These are phyloP conservation scores for Mycothermus thermophilus DNA, from an alignment of 495 filamentous ascomycete genomes.

Conservation along the genomic window DNA sequence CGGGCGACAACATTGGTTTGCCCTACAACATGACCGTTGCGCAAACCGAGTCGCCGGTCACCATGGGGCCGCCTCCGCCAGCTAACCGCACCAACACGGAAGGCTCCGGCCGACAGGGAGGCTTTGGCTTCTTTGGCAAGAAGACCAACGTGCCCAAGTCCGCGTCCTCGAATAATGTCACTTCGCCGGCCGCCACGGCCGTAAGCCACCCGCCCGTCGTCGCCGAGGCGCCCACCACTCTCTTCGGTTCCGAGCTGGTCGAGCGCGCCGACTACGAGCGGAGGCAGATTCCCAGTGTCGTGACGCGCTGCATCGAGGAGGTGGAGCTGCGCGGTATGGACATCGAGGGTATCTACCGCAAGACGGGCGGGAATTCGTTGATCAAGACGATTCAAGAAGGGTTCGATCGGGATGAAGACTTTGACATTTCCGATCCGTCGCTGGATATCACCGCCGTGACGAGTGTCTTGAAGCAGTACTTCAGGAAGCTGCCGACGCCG, in stretches of 20 bases:
- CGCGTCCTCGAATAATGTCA: slow-evolving; percentile 41
- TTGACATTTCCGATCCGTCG: slow-evolving; percentile 82
- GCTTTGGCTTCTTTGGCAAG: slow-evolving; percentile 64
- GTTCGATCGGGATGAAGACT: slow-evolving; percentile 73
- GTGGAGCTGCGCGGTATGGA: slow-evolving; percentile 97
- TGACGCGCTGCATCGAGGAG: slow-evolving; percentile 92
- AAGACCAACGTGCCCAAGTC: slow-evolving; percentile 30
- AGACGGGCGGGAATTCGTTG: slow-evolving; percentile 79
- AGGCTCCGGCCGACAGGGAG: slow-evolving; percentile 40
- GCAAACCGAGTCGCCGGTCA: slow-evolving; percentile 32
- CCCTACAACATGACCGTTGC: slow-evolving; percentile 47
- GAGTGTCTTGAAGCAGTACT: slow-evolving; percentile 92
- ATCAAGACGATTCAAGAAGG: slow-evolving; percentile 78
- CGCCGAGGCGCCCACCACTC: slow-evolving; percentile 43
- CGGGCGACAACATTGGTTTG: slow-evolving; percentile 43
- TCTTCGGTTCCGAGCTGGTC: slow-evolving; percentile 86
- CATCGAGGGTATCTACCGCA: slow-evolving; percentile 94
- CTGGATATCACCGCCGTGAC: slow-evolving; percentile 96
- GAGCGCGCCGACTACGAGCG: slow-evolving; percentile 81
- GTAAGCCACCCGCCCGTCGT: slow-evolving; percentile 28
- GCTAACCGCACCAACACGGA: slow-evolving; percentile 30
- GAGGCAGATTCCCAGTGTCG: slow-evolving; percentile 74
- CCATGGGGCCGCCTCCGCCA: slow-evolving; percentile 10
- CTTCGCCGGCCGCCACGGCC: neutral
- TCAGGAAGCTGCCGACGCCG: slow-evolving; percentile 83